Evolutionary conservation across 352 stramenopile species (phyloP).

Genomic region (Halophytophthora polymorphica): DNA sequence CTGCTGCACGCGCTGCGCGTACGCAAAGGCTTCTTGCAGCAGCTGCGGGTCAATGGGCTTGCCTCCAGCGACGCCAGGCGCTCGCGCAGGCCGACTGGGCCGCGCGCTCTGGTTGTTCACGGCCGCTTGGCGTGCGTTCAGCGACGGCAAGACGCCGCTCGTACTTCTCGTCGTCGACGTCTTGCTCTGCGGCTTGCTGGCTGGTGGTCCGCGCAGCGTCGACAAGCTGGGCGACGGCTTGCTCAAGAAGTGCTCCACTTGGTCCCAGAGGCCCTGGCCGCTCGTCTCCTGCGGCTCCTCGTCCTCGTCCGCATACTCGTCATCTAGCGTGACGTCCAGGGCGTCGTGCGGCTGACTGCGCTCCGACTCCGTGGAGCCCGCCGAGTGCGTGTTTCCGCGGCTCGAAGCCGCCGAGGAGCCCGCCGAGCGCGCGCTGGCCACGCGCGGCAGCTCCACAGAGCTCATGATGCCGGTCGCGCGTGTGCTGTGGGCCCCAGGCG

Average conservation of each 20-base stretch:
- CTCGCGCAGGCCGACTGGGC: slow-evolving; percentile 17
- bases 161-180: slow-evolving; percentile 31
- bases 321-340: no score
- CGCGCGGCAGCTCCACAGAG: slow-evolving; percentile 47
- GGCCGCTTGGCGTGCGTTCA: slow-evolving; percentile 25
- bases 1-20: slow-evolving; percentile 53
- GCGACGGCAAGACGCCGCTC: slow-evolving; percentile 32
- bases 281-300: slow-evolving; percentile 48
- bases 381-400: slow-evolving; percentile 41
- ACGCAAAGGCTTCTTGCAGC: slow-evolving; percentile 76
- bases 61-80: slow-evolving; percentile 2
- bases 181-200: slow-evolving; percentile 20
- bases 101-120: slow-evolving; percentile 25
- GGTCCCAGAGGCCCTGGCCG: slow-evolving; percentile 49
- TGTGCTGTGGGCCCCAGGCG: not conserved
- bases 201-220: slow-evolving; percentile 28
- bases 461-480: slow-evolving; percentile 27
- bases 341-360: slow-evolving; percentile 25
- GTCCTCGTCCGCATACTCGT: slow-evolving; percentile 20
- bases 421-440: slow-evolving; percentile 39
- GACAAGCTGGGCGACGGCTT: slow-evolving; percentile 60
- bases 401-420: slow-evolving; percentile 39
- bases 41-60: slow-evolving; percentile 60
- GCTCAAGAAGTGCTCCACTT: slow-evolving; percentile 77
- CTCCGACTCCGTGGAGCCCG: slow-evolving; percentile 33